These are phyloP conservation scores for Oenanthe sinensis DNA, from an alignment of 129 eudicot genomes.

Conservation along the genomic window DNA sequence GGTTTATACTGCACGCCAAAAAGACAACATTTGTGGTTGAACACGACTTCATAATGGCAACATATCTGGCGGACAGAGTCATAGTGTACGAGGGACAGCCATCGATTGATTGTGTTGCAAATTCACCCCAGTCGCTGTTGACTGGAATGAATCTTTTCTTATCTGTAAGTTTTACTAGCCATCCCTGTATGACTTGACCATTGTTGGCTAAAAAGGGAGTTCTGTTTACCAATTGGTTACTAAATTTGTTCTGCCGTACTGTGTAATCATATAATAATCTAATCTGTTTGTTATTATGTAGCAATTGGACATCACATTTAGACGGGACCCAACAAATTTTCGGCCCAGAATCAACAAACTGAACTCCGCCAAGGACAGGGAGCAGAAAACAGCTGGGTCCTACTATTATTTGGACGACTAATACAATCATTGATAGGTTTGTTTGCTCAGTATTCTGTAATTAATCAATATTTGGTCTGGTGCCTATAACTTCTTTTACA, in stretches of 20 bases:
- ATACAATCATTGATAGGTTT: background rate
- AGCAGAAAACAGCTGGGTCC: slow-evolving; percentile 61
- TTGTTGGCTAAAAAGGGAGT: background rate
- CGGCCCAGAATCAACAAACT: slow-evolving; percentile 65
- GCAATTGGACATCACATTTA: slow-evolving; percentile 67
- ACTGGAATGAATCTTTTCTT: slow-evolving; percentile 68
- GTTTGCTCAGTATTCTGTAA: background rate
- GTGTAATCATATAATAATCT: background rate
- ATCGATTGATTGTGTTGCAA: slow-evolving; percentile 55
- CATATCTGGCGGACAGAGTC: slow-evolving; percentile 67
- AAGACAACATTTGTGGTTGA: slow-evolving; percentile 72
- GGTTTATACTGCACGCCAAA: slow-evolving; percentile 65
- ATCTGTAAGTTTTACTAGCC: slow-evolving; percentile 34
- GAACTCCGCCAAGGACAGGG: slow-evolving; percentile 67
- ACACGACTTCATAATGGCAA: slow-evolving; percentile 75
- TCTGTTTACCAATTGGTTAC: background rate
- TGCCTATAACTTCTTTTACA: background rate
- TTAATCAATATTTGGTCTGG: background rate
- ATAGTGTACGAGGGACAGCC: slow-evolving; percentile 62
- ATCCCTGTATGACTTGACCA: background rate
- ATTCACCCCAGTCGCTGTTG: slow-evolving; percentile 55
- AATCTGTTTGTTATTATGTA: slow-evolving; percentile 13
- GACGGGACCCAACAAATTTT: slow-evolving; percentile 66
- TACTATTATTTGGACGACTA: slow-evolving; percentile 48
- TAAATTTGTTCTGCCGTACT: background rate